phyloP scores from a whole-genome alignment of 495 filamentous ascomycete genomes.

The Hypoxylon rickii region DNA sequence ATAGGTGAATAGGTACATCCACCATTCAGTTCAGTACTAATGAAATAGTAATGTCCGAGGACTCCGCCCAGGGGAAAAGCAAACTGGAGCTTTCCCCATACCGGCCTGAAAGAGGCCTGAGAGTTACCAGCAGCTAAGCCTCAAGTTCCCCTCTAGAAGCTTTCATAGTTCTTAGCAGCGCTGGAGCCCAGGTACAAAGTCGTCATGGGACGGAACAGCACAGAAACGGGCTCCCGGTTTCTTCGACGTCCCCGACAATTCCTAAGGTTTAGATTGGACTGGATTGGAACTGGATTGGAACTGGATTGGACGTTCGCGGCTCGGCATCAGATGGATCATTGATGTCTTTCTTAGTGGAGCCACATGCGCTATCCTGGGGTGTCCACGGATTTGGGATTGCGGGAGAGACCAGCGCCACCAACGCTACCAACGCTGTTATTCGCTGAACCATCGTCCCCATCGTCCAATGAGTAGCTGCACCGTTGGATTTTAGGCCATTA shows the following conservation, averaged over 20 bases:
- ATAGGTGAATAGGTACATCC: not conserved
- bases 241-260: no score
- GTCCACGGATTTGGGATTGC: no score
- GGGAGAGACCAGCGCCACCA: not conserved
- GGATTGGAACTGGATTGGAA: no score
- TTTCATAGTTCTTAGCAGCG: no score
- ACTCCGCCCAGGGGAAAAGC: slow-evolving; percentile 19
- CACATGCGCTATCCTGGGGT: not conserved
- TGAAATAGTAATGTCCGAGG: slow-evolving; percentile 27
- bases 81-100: slow-evolving; percentile 29
- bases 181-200: no score
- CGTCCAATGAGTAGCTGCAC: slow-evolving; percentile 1
- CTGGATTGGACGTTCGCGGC: slow-evolving; percentile 22
- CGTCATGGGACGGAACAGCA: no score
- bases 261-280: no score
- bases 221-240: no score
- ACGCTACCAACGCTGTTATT: not conserved
- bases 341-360: slow-evolving; percentile 5
- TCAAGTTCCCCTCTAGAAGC: no score
- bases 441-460: not conserved
- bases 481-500: slow-evolving; percentile 10
- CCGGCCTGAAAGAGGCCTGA: no score
- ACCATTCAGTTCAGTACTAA: not conserved
- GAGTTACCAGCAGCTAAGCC: no score
- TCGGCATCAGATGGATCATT: slow-evolving; percentile 8